phyloP scores from a whole-genome alignment of 345 rosid species.

The Bruguiera parviflora region DNA sequence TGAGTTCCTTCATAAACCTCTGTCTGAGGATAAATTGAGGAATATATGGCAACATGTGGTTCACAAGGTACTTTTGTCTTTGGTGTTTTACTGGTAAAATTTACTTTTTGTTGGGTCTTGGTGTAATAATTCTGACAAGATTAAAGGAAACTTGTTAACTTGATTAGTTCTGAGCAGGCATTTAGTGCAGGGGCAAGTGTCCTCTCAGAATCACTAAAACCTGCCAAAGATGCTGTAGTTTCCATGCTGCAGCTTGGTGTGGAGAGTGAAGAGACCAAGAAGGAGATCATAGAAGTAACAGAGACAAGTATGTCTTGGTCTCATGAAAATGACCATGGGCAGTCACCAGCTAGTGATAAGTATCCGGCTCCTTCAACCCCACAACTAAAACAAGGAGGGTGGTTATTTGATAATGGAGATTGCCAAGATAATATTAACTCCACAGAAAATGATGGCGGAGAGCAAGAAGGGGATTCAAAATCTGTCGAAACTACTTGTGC shows the following conservation, averaged over 20 bases:
- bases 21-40: constrained; percentile 73
- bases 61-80: constrained; percentile 57
- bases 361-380: constrained; percentile 90
- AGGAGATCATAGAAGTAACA: constrained; percentile 22
- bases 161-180: constrained; percentile 50
- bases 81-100: not conserved
- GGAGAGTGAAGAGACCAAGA: constrained; percentile 32
- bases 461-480: constrained; percentile 76
- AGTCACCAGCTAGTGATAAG: constrained; percentile 40
- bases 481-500: constrained; percentile 78
- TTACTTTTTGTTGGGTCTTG: constrained; percentile 4
- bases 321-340: constrained; percentile 36
- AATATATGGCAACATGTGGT: constrained; percentile 98
- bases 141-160: constrained; percentile 20
- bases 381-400: constrained; percentile 50
- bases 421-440: constrained; percentile 61
- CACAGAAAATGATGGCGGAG: constrained; percentile 55
- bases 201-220: constrained; percentile 56
- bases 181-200: constrained; percentile 59
- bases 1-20: constrained; percentile 86
- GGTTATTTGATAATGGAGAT: constrained; percentile 61
- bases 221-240: constrained; percentile 63
- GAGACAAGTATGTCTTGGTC: constrained; percentile 25
- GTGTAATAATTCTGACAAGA: not conserved
- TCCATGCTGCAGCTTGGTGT: constrained; percentile 50